phyloP scores from a whole-genome alignment of 2,329 filamentous ascomycete genomes.

The Ambrosiella xylebori region DNA sequence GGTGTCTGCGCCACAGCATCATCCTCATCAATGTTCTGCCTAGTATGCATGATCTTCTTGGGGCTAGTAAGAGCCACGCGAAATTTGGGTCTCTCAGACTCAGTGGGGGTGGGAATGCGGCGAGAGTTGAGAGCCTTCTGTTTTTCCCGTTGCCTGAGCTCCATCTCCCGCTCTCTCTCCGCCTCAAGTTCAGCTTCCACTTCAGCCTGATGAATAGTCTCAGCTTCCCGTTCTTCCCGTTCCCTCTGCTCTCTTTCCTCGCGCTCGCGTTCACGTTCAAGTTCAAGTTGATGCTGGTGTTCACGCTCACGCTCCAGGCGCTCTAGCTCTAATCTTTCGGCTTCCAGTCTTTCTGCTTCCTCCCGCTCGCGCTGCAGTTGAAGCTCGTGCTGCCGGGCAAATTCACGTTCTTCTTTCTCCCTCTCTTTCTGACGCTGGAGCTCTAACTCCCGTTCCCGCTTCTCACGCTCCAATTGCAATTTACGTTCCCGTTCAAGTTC shows the following conservation, averaged over 20 bases:
- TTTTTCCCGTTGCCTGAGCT: slow-evolving; percentile 2
- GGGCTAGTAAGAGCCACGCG: slow-evolving; percentile 10
- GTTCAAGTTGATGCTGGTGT: background rate
- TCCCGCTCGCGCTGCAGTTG: slow-evolving; percentile 2
- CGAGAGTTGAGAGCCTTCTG: background rate
- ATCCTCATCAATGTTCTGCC: slow-evolving; percentile 28
- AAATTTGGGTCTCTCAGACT: slow-evolving; percentile 8
- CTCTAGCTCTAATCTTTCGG: background rate
- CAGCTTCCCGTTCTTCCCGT: background rate
- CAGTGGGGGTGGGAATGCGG: background rate
- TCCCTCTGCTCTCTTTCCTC: slow-evolving; percentile 1
- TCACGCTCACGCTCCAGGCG: slow-evolving; percentile 1
- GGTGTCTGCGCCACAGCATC: slow-evolving; percentile 36
- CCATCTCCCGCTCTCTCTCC: slow-evolving; percentile 2
- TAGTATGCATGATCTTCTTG: slow-evolving; percentile 23
- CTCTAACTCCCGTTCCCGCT: slow-evolving; percentile 14
- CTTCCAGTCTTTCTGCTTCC: background rate
- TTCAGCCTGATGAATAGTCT: background rate
- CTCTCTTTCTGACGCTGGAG: slow-evolving; percentile 15
- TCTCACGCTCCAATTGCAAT: slow-evolving; percentile 11
- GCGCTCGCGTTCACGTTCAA: background rate
- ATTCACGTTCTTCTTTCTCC: slow-evolving; percentile 13
- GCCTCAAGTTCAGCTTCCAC: slow-evolving; percentile 3
- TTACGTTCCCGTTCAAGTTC: background rate
- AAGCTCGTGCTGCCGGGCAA: background rate